Evolutionary conservation across 148 eudicot species (phyloP).

Genomic region (Rhododendron molle): DNA sequence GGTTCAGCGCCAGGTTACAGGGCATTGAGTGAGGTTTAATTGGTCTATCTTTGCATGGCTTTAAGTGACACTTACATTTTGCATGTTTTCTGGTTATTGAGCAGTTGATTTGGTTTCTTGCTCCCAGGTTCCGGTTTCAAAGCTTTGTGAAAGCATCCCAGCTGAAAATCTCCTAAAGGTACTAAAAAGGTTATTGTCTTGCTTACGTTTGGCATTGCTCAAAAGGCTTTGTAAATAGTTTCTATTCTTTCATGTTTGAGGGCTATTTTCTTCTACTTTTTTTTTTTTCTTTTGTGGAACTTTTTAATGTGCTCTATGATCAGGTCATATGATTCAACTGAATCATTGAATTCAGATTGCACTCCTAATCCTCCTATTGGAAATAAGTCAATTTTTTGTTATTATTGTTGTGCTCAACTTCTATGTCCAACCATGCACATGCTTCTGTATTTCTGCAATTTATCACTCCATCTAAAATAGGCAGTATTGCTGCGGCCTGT

Average conservation of each 20-base stretch:
- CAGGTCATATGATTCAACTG: constrained; percentile 1
- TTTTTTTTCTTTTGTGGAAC: background rate
- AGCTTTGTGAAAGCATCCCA: constrained; percentile 28
- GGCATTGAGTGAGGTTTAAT: constrained; percentile 46
- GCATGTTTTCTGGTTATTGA: constrained; percentile 1
- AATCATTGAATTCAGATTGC: background rate
- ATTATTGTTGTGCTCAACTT: background rate
- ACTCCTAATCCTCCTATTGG: background rate
- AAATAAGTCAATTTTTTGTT: background rate
- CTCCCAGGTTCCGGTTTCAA: constrained; percentile 38
- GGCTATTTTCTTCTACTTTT: background rate
- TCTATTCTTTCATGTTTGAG: background rate
- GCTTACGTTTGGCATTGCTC: background rate
- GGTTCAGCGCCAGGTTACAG: constrained; percentile 15
- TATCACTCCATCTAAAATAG: background rate
- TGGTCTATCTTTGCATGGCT: background rate
- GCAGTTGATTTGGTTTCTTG: constrained; percentile 18
- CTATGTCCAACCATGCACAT: background rate
- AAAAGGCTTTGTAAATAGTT: background rate
- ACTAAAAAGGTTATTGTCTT: constrained; percentile 8
- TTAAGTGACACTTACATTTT: constrained; percentile 8
- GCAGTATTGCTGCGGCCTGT: background rate
- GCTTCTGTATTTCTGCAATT: background rate
- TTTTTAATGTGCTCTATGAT: background rate
- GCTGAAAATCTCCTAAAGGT: constrained; percentile 99